A percentile compares a stretch with the other conserved stretches of the same genome.
These are phyloP conservation scores for Penicillium diatomitis DNA, from an alignment of 495 filamentous ascomycete genomes.

Conservation along the genomic window DNA sequence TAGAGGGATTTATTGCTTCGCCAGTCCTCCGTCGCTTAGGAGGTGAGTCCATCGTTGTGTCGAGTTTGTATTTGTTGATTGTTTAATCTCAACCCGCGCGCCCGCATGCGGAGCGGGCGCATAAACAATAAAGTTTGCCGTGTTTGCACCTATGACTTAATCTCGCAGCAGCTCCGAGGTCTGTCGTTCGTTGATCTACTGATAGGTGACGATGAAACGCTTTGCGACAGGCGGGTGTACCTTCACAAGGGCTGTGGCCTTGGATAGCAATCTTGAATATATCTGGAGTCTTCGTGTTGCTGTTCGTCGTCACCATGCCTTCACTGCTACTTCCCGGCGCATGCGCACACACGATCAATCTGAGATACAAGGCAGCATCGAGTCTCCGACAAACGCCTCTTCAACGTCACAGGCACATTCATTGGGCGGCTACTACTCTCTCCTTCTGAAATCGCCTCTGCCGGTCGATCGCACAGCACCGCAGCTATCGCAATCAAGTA, in stretches of 20 bases:
- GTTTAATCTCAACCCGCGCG: constrained; percentile 2
- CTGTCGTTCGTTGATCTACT: constrained; percentile 2
- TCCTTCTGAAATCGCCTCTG: constrained; percentile 25
- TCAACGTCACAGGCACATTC: constrained; percentile 26
- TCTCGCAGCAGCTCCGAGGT: constrained; percentile 3
- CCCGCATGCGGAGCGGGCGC: constrained; percentile 3
- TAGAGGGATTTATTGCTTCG: constrained; percentile 26
- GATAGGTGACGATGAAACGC: constrained; percentile 23
- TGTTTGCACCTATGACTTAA: constrained; percentile 37
- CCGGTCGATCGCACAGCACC: constrained; percentile 9
- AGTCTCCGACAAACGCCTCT: constrained; percentile 4
- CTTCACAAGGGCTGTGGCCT: constrained; percentile 6
- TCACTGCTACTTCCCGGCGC: constrained; percentile 15
- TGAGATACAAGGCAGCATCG: constrained; percentile 5
- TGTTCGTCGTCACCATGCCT: constrained; percentile 12
- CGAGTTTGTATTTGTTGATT: not conserved
- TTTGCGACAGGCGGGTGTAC: constrained; percentile 13
- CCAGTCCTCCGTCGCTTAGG: constrained; percentile 57
- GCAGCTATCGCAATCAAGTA: too few relatives aligned
- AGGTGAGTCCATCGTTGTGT: constrained; percentile 33
- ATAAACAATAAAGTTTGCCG: constrained; percentile 33
- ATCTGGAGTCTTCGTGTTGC: not conserved
- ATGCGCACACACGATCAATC: constrained; percentile 11
- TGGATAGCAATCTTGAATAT: not conserved
- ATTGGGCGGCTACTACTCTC: constrained; percentile 34